phyloP scores from a whole-genome alignment of 2,329 filamentous ascomycete genomes.

The Fusarium odoratissimum region DNA sequence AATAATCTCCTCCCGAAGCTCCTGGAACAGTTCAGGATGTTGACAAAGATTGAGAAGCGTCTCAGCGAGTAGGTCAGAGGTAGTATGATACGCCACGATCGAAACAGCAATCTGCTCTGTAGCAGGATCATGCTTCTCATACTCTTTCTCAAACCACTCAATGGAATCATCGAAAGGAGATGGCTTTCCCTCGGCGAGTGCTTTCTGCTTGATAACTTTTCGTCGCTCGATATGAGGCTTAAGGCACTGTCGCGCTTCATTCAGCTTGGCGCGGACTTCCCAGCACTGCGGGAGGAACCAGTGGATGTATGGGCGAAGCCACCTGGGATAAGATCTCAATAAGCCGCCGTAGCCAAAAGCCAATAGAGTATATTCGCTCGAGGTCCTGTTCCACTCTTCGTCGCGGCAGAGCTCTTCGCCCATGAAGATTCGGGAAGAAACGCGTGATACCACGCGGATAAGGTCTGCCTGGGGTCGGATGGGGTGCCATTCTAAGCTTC shows the following conservation, averaged over 20 bases:
- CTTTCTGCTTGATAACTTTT: conserved; percentile 49
- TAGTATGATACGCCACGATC: conserved; percentile 67
- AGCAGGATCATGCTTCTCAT: conserved; percentile 45
- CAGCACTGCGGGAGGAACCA: conserved; percentile 51
- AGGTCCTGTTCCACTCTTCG: conserved; percentile 57
- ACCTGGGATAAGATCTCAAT: conserved; percentile 48
- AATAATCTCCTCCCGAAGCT: conserved; percentile 56
- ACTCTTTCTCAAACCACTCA: conserved; percentile 63
- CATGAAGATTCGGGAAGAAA: conserved; percentile 38
- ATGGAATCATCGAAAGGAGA: conserved; percentile 56
- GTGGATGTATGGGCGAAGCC: conserved; percentile 59
- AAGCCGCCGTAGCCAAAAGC: conserved; percentile 38
- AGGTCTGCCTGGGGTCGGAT: neutral
- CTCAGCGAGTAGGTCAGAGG: conserved; percentile 48
- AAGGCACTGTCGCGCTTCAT: conserved; percentile 39
- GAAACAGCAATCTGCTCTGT: conserved; percentile 43
- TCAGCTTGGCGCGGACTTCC: conserved; percentile 48
- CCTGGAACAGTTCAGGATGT: conserved; percentile 50
- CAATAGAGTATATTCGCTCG: conserved; percentile 58
- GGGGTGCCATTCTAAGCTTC: neutral
- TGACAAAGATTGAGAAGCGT: conserved; percentile 51
- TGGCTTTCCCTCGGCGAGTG: neutral
- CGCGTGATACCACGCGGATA: neutral
- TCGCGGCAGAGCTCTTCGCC: conserved; percentile 56
- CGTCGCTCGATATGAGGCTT: neutral